A percentile compares a stretch with the other conserved stretches of the same genome.
phyloP scores from a whole-genome alignment of 202 grass and related monocot genomes.

The Miscanthus sacchariflorus region DNA sequence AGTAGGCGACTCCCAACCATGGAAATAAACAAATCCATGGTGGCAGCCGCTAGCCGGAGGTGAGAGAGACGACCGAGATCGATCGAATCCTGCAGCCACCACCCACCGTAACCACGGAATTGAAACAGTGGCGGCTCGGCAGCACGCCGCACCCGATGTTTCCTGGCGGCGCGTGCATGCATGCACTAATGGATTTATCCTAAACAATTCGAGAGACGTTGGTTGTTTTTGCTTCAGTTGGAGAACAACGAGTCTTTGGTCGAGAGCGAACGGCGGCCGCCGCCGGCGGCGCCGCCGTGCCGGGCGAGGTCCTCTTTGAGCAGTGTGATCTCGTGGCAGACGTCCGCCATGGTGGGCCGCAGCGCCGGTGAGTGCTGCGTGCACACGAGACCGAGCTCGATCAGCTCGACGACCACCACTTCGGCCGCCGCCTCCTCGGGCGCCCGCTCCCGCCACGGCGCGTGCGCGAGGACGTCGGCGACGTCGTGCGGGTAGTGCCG shows the following conservation, averaged over 20 bases:
- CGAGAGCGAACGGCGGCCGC: conserved; percentile 23
- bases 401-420: conserved; percentile 54
- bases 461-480: conserved; percentile 45
- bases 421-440: conserved; percentile 20
- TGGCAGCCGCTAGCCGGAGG: conserved; percentile 1
- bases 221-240: neutral
- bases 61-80: conserved; percentile 28
- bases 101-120: neutral
- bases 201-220: neutral
- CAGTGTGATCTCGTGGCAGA: conserved; percentile 56
- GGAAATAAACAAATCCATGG: conserved; percentile 13
- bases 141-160: neutral
- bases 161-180: neutral
- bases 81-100: conserved; percentile 19
- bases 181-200: conserved; percentile 10
- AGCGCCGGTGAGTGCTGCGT: conserved; percentile 59
- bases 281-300: neutral
- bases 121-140: neutral
- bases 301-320: conserved; percentile 48
- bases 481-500: conserved; percentile 63
- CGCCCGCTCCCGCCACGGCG: conserved; percentile 31
- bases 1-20: conserved; percentile 57
- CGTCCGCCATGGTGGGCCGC: conserved; percentile 64
- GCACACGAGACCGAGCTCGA: conserved; percentile 74
- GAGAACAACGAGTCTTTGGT: conserved; percentile 52